phyloP scores from a whole-genome alignment of 208 protist genomes.

The Trypanosoma avium region DNA sequence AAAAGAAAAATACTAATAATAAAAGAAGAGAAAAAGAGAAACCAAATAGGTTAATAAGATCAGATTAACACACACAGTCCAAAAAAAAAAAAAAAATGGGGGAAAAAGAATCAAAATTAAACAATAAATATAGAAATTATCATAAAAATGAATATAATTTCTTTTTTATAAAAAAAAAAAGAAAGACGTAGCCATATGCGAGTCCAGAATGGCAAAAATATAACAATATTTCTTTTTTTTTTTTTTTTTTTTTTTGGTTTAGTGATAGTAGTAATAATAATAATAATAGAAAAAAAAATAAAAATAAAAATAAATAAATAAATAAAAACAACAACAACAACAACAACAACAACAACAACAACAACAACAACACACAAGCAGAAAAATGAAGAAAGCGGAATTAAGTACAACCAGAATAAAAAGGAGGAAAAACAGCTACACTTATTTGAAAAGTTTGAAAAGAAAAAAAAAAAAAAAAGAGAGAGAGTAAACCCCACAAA shows the following conservation, averaged over 20 bases:
- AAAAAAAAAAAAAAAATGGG: conserved; percentile 12
- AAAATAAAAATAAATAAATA: not conserved
- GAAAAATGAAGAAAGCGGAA: not conserved
- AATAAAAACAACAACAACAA: not conserved
- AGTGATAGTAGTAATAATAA: too few species aligned
- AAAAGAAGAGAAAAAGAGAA: not conserved
- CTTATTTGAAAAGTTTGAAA: too few species aligned
- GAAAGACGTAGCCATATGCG: too few species aligned
- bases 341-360: conserved; percentile 10
- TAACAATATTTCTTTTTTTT: too few species aligned
- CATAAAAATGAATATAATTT: not conserved
- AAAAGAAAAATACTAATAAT: not conserved
- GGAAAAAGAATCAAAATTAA: conserved; percentile 17
- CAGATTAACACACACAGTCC: too few species aligned
- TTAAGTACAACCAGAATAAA: not conserved
- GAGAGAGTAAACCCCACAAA: not conserved
- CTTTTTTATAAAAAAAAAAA: too few species aligned
- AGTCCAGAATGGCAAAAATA: too few species aligned
- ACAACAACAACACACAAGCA: not conserved
- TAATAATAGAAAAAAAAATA: conserved; percentile 3
- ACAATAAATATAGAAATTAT: not conserved
- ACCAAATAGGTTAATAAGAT: not conserved
- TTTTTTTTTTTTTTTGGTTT: too few species aligned
- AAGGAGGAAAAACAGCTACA: not conserved
- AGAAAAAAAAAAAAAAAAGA: not conserved